Conservation (phyloP, 768 basidiomycete genomes). For the Pleurotus tuber-regium region DNA sequence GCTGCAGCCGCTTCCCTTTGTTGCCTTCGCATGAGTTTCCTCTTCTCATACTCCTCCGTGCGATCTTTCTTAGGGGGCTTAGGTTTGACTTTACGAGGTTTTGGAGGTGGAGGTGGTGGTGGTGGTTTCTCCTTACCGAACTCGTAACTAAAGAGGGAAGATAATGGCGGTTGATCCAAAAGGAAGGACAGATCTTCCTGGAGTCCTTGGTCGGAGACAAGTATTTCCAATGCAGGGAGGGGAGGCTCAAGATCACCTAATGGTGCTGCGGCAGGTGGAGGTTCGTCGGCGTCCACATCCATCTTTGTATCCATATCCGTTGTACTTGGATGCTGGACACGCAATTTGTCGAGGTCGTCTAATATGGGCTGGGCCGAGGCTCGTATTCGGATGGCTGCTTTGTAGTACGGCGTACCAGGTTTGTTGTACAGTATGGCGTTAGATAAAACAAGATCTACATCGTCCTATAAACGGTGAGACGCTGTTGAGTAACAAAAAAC, state of each 20-base stretch:
- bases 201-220: conserved; percentile 51
- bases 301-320: neutral
- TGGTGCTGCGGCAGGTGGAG: conserved; percentile 12
- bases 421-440: conserved; percentile 91
- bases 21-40: conserved; percentile 13
- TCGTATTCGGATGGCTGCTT: conserved; percentile 64
- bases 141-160: conserved; percentile 68
- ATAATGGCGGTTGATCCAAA: conserved; percentile 56
- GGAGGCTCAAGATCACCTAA: conserved; percentile 79
- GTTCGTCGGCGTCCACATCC: neutral
- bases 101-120: conserved; percentile 49
- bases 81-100: conserved; percentile 29
- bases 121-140: conserved; percentile 60
- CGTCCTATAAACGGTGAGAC: conserved; percentile 47
- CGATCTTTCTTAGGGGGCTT: conserved; percentile 28
- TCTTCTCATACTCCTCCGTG: conserved; percentile 36
- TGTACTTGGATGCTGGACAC: conserved; percentile 4
- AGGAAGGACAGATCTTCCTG: conserved; percentile 52
- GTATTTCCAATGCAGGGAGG: conserved; percentile 51
- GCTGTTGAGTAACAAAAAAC: neutral
- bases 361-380: conserved; percentile 36
- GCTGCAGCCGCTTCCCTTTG: conserved; percentile 22
- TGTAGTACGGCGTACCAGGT: conserved; percentile 66
- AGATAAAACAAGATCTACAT: conserved; percentile 77
- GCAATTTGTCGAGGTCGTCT: conserved; percentile 34